Evolutionary conservation across 2,329 filamentous ascomycete species (phyloP).

Genomic region (Fusarium mexicanum): DNA sequence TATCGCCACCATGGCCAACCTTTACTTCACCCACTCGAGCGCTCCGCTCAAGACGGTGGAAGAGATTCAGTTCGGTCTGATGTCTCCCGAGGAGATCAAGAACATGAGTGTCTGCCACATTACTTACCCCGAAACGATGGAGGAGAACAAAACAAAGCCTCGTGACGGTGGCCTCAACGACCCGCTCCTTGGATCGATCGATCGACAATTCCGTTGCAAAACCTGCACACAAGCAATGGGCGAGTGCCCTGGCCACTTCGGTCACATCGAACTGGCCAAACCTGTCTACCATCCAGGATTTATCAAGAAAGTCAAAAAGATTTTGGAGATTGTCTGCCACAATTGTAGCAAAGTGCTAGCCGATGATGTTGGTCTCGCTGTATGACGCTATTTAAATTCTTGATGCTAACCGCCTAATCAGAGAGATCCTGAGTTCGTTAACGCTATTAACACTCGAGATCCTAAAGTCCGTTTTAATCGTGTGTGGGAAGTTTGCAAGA

Average conservation of each 20-base stretch:
- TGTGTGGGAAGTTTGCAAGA: slow-evolving; percentile 92
- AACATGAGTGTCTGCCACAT: slow-evolving; percentile 97
- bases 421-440: slow-evolving; percentile 84
- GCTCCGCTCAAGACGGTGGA: slow-evolving; percentile 96
- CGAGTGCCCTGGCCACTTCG: slow-evolving; percentile 97
- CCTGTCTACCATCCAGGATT: slow-evolving; percentile 96
- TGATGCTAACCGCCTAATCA: slow-evolving; percentile 71
- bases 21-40: slow-evolving; percentile 89
- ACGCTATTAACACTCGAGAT: slow-evolving; percentile 85
- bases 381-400: slow-evolving; percentile 61
- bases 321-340: slow-evolving; percentile 98
- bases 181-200: slow-evolving; percentile 94
- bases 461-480: slow-evolving; percentile 94
- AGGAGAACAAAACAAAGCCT: slow-evolving; percentile 90
- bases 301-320: slow-evolving; percentile 99
- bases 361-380: slow-evolving; percentile 90
- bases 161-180: slow-evolving; percentile 94
- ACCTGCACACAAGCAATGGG: slow-evolving; percentile 96
- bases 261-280: slow-evolving; percentile 96
- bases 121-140: slow-evolving; percentile 99
- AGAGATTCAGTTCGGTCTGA: slow-evolving; percentile 98
- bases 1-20: slow-evolving; percentile 83
- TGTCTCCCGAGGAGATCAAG: slow-evolving; percentile 99
- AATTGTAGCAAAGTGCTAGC: slow-evolving; percentile 98
- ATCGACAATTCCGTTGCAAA: slow-evolving; percentile 93